Base-by-base conservation (phyloP, 75 land plant genomes). In the Pseudotsuga menziesii region DNA sequence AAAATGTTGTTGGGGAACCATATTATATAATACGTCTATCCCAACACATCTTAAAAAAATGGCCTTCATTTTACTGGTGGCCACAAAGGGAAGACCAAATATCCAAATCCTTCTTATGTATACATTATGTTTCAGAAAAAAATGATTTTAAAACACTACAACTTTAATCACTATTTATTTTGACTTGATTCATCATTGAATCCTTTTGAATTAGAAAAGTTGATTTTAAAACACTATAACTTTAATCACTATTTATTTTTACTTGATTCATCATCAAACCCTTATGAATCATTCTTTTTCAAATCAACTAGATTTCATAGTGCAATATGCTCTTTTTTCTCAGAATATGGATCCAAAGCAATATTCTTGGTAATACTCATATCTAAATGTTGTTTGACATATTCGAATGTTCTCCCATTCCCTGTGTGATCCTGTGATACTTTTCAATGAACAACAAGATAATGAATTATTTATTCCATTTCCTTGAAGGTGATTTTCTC, bases 151-250 rank as follows among this genome's bases (percentile, higher is more conserved):
- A 66, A 66, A 66, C 70, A 32, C 70, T 66, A 41, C 6, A 17
- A 41, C 70, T 66, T 66, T 41, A 41, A 66, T 5, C 41, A 17
- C 70, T 66, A 35, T 35, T 66, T 41, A 35, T n/a, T n/a, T n/a
- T n/a, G n/a, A n/a, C n/a, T n/a, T n/a, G n/a, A n/a, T n/a, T n/a
- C n/a, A n/a, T n/a, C n/a, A n/a, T n/a, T n/a, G n/a, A n/a, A n/a
- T n/a, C n/a, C n/a, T n/a, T n/a, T n/a, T n/a, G n/a, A n/a, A n/a
- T n/a, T n/a, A n/a, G n/a, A 41, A 36, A 66, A 36, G 20, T 8
- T 41, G 70, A 66, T 66, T 66, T 66, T 66, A 36, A 66, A 66
- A 66, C 70, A 32, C 70, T 66, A 41, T 5, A 17, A 41, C 70
- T 66, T 66, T 41, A 41, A 66, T 5, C 41, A 17, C 70, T 66